A percentile compares a stretch with the other conserved stretches of the same genome.
Conservation (phyloP, 2,329 filamentous ascomycete species). For the Fusarium miscanthi region DNA sequence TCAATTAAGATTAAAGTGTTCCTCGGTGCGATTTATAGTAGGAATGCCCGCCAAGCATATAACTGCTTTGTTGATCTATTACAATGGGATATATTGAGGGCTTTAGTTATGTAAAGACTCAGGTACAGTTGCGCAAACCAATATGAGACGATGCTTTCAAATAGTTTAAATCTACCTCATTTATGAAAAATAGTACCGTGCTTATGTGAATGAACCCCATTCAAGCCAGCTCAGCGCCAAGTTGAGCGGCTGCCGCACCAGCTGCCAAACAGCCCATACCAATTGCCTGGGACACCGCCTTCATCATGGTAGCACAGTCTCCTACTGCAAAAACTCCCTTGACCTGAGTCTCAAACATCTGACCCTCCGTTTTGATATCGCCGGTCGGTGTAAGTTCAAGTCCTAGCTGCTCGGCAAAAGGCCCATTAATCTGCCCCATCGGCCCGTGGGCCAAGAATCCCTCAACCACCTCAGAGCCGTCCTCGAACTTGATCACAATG, state of each 20-base stretch:
- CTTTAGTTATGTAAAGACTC: not conserved
- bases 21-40: not conserved
- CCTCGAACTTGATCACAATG: not conserved
- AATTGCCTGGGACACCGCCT: not conserved
- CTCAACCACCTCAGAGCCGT: not conserved
- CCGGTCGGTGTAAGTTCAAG: not conserved
- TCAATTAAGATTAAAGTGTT: accelerated
- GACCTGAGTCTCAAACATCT: not conserved
- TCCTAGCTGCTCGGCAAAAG: not conserved
- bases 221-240: not conserved
- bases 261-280: not conserved
- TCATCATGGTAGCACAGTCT: not conserved
- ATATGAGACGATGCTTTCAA: accelerated
- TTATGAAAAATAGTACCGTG: not conserved
- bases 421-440: not conserved
- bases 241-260: not conserved
- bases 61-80: too few species aligned
- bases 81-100: too few species aligned
- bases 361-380: not conserved
- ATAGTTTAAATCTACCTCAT: not conserved
- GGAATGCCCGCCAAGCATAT: too few species aligned
- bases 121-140: accelerated
- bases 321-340: not conserved
- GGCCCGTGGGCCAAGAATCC: not conserved
- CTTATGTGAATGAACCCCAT: not conserved